Base-by-base conservation (phyloP, 345 rosid genomes). In the rapeseed (Brassica napus) region DNA sequence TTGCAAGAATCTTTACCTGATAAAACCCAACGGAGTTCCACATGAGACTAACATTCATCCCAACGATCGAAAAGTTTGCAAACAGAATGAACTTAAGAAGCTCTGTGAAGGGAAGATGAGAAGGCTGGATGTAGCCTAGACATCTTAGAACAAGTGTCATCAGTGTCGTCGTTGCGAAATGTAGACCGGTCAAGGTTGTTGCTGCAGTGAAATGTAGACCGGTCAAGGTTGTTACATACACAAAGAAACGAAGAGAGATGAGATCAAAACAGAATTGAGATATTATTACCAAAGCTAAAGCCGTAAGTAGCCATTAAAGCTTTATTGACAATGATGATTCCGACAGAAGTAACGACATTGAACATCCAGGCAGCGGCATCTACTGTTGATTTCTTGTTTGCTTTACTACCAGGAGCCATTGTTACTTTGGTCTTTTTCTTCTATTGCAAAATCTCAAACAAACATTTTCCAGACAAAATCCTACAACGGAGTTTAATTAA, bases 1-100 rank as follows among this genome's bases (percentile, higher is more conserved):
- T 14, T 55, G 70, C 5, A 49, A 34, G 28, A 58, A 9, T 21
- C 67, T 54, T 77, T 47, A 93, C 98, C 98, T 93, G 97, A 87
- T 91, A 93, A 83, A 93, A 93, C 52, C 98, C 98, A 65, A 94
- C 98, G 21, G 97, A 94, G 83, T 94, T 94, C 97, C 96, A 94
- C 98, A 94, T 90, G 54, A 94, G 84, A 85, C 97, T 94, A 66
- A 94, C 94, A 62, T 94, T 94, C 97, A 92, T 94, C 77, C 98
- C 98, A 84, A 94, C 97, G 63, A 94, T 89, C 6, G 97, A 92
- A 75, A 88, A 92, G 74, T 94, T 94, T 9, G 92, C 96, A 59
- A 88, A 88, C 6, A 92, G 7, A 80, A 94, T 87, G 66, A 94
- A 92, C 76, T 87, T 90, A 61, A 90, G 79, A 82, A 89, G 94